These are phyloP conservation scores for Linanthus parryae DNA, from an alignment of 148 eudicot genomes.

Conservation along the genomic window DNA sequence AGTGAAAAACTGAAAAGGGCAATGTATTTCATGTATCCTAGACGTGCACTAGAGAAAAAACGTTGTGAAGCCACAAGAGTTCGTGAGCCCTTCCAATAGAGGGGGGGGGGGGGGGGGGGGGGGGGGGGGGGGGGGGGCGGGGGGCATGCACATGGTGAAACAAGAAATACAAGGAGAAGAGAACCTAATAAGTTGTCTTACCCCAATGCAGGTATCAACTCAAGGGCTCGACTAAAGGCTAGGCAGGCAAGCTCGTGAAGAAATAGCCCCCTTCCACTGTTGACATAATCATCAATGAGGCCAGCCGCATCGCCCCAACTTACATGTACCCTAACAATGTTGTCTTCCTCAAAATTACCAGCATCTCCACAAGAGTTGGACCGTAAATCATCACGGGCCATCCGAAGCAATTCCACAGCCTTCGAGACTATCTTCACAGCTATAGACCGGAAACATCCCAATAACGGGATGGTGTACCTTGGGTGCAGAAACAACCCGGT, in stretches of 20 bases:
- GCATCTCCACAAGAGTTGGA: constrained; percentile 21
- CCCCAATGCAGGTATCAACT: constrained; percentile 68
- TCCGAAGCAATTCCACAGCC: constrained; percentile 37
- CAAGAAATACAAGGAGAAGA: too few relatives aligned
- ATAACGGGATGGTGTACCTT: constrained; percentile 63
- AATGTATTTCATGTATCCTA: too few relatives aligned
- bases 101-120: too few relatives aligned
- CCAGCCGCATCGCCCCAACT: constrained; percentile 25
- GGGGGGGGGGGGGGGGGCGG: too few relatives aligned
- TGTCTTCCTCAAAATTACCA: constrained; percentile 29
- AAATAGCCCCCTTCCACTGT: constrained; percentile 50
- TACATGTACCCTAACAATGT: constrained; percentile 34
- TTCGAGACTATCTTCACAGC: constrained; percentile 48
- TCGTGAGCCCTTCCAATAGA: too few relatives aligned
- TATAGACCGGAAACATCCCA: constrained; percentile 79
- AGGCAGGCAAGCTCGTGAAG: constrained; percentile 82
- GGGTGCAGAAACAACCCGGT: constrained; percentile 64
- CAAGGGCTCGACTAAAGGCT: constrained; percentile 77
- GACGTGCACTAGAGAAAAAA: too few relatives aligned
- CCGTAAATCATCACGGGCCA: constrained; percentile 50
- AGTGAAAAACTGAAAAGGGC: too few relatives aligned
- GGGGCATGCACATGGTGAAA: too few relatives aligned
- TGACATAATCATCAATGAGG: constrained; percentile 48
- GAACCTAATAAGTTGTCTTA: too few relatives aligned
- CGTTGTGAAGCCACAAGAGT: too few relatives aligned